Evolutionary conservation across 805 yeast genomes (phyloP).

Genomic region (Candida ortonii): DNA sequence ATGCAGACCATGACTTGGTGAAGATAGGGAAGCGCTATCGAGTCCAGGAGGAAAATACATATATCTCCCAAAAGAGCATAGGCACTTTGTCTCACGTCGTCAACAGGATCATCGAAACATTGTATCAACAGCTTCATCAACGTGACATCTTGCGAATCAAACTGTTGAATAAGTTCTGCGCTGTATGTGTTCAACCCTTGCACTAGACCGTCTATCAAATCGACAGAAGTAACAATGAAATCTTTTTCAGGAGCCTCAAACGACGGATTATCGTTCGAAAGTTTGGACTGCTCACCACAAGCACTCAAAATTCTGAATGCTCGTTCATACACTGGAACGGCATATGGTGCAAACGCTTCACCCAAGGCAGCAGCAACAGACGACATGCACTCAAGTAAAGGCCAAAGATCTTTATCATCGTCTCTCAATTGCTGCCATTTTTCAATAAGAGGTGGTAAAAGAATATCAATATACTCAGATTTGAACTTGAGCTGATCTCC

Average conservation of each 20-base stretch:
- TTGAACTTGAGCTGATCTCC: slow-evolving; percentile 54
- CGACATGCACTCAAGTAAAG: slow-evolving; percentile 88
- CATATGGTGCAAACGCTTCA: slow-evolving; percentile 82
- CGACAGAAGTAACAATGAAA: slow-evolving; percentile 83
- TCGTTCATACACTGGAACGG: slow-evolving; percentile 79
- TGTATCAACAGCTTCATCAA: slow-evolving; percentile 62
- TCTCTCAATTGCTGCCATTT: slow-evolving; percentile 80
- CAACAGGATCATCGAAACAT: slow-evolving; percentile 70
- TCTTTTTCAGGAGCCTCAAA: slow-evolving; percentile 83
- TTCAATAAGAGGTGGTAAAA: slow-evolving; percentile 77
- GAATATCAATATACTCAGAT: slow-evolving; percentile 52
- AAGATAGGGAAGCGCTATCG: slow-evolving; percentile 45
- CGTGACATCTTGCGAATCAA: slow-evolving; percentile 30
- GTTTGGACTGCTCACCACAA: slow-evolving; percentile 64
- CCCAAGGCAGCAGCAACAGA: slow-evolving; percentile 87
- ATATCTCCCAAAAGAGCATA: slow-evolving; percentile 90
- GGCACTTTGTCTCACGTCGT: slow-evolving; percentile 91
- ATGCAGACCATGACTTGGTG: slow-evolving; percentile 60
- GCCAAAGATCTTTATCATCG: slow-evolving; percentile 84
- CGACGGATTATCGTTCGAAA: slow-evolving; percentile 62
- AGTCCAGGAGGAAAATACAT: slow-evolving; percentile 54
- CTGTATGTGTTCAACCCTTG: slow-evolving; percentile 78
- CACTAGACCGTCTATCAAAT: slow-evolving; percentile 85
- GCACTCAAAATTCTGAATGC: slow-evolving; percentile 66
- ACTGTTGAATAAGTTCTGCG: slow-evolving; percentile 46